phyloP scores from a whole-genome alignment of 2,329 filamentous ascomycete species.

The Myriosclerotinia curreyana region DNA sequence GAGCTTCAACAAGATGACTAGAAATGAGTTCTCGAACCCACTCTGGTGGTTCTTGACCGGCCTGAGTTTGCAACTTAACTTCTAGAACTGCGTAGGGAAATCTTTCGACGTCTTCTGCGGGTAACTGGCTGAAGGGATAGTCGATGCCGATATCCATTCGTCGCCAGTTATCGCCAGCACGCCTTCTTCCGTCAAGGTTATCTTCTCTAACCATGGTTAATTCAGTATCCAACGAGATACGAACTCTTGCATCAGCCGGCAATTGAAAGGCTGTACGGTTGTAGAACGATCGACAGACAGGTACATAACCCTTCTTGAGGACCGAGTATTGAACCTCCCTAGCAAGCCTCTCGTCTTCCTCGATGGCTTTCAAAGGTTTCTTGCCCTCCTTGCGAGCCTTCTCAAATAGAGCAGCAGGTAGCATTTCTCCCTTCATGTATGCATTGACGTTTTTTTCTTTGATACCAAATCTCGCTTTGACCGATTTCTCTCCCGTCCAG shows the following conservation, averaged over 20 bases:
- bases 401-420: slow-evolving; percentile 86
- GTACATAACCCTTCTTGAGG: slow-evolving; percentile 79
- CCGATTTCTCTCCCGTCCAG: slow-evolving; percentile 98
- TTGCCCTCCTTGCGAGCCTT: slow-evolving; percentile 95
- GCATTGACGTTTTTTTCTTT: slow-evolving; percentile 98
- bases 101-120: slow-evolving; percentile 76
- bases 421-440: slow-evolving; percentile 79
- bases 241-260: slow-evolving; percentile 90
- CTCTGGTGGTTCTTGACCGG: slow-evolving; percentile 89
- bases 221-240: slow-evolving; percentile 95
- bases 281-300: slow-evolving; percentile 94
- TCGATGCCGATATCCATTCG: slow-evolving; percentile 97
- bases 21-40: slow-evolving; percentile 94
- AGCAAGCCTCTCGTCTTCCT: slow-evolving; percentile 84
- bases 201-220: slow-evolving; percentile 94
- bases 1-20: slow-evolving; percentile 95
- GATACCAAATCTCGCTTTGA: slow-evolving; percentile 90
- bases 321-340: slow-evolving; percentile 92
- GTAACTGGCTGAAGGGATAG: slow-evolving; percentile 87
- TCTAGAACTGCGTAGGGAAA: slow-evolving; percentile 97
- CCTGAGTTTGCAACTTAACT: slow-evolving; percentile 95
- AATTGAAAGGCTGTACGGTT: slow-evolving; percentile 98
- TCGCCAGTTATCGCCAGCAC: slow-evolving; percentile 88
- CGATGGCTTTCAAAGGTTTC: slow-evolving; percentile 87
- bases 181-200: slow-evolving; percentile 75